Conservation (phyloP, 2,329 filamentous ascomycete genomes). For the Trichoderma polysporum region DNA sequence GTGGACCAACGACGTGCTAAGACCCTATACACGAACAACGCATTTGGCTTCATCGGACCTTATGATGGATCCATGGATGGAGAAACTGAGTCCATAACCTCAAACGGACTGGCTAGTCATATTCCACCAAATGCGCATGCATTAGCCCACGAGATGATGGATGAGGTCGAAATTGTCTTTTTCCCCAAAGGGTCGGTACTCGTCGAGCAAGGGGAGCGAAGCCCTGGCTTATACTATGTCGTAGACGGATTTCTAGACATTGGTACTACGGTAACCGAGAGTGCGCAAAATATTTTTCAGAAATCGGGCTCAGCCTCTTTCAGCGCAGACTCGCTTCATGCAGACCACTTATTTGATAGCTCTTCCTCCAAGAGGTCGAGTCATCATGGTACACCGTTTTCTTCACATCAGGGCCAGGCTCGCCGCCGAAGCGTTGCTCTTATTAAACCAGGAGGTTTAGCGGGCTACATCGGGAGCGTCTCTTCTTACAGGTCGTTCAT, state of each 20-base stretch:
- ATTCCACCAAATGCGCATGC: slow-evolving; percentile 64
- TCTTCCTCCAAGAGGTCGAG: not conserved
- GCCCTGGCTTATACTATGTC: slow-evolving; percentile 94
- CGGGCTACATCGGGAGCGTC: slow-evolving; percentile 90
- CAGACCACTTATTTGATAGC: slow-evolving; percentile 28
- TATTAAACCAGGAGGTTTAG: slow-evolving; percentile 90
- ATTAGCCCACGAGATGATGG: slow-evolving; percentile 75
- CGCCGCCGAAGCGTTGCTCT: slow-evolving; percentile 73
- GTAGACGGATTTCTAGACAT: slow-evolving; percentile 97
- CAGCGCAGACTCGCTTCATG: slow-evolving; percentile 21
- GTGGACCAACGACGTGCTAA: slow-evolving; percentile 81
- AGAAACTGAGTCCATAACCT: slow-evolving; percentile 83
- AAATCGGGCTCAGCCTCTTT: slow-evolving; percentile 29
- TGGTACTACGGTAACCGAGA: slow-evolving; percentile 61
- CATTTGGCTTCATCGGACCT: slow-evolving; percentile 87
- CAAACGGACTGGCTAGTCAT: slow-evolving; percentile 61
- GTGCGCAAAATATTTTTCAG: slow-evolving; percentile 36
- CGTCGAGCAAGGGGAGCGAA: slow-evolving; percentile 95
- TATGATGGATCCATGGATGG: slow-evolving; percentile 74
- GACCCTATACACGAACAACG: slow-evolving; percentile 67
- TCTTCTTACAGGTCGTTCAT: slow-evolving; percentile 96
- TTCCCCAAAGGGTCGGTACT: slow-evolving; percentile 93
- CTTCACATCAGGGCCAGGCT: slow-evolving; percentile 41
- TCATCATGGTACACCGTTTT: not conserved
- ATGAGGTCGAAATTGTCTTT: slow-evolving; percentile 95